Base-by-base conservation (phyloP, 345 rosid genomes). In the Microthlaspi erraticum region DNA sequence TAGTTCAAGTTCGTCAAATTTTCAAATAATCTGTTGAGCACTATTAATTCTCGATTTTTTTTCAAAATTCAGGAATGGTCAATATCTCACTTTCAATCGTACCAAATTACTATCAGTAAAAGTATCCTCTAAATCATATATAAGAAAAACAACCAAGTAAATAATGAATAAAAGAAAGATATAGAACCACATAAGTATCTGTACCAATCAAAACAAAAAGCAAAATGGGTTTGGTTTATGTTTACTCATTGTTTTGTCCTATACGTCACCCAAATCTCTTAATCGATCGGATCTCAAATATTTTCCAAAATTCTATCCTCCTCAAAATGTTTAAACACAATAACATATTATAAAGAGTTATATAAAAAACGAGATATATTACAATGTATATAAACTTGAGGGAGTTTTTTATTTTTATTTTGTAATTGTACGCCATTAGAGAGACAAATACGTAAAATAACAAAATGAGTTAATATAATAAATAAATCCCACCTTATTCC, bases 341-440 rank as follows among this genome's bases (percentile, higher is more conserved):
- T 29, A 65, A 14, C 14, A 56, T 64, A 55, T 37, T 17, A 2
- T 12, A 10, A 36, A 10, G 1, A 37, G 39, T 3, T 23, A 48
- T 52, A 33, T 32, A 31, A 3, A 11, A 66, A 49, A 14, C n/a
- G 3, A 49, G 1, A 74, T 14, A 39, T 58, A 34, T 49, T 49
- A 50, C 61, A 58, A 50, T 50, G 67, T 41, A 41, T 19, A 57
- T 58, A 48, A 59, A 59, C 43, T 75, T 44, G 42, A 26, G 56
- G 37, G 29, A 3, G 4, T 1, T 26, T 1, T 26, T 26, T 3
- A 2, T 26, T 26, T 26, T 26, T 26, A 2, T 26, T 26, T 66
- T 85, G 96, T 78, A 79, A 86, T 52, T 89, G 98, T 80, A 77
- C 82, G 82, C 96, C 98, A 92, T 77, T 84, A 80, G 69, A 87